Evolutionary conservation across 495 filamentous ascomycete species (phyloP).

Genomic region (Annulohypoxylon moriforme): DNA sequence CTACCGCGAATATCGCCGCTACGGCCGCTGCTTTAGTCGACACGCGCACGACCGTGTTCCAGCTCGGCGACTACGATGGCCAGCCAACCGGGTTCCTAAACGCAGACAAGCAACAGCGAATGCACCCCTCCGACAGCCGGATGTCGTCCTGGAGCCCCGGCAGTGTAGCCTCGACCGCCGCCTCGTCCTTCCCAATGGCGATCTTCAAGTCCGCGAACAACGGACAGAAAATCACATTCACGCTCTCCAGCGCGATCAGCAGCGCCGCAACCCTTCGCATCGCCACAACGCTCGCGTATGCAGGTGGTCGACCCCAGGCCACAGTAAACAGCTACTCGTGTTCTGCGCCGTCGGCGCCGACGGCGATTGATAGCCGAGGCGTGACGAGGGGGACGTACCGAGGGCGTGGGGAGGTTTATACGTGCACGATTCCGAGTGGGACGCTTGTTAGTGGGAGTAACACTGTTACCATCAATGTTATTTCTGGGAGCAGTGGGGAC

Average conservation of each 20-base stretch:
- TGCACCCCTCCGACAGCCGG: slow-evolving; percentile 50
- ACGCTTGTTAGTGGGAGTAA: slow-evolving; percentile 61
- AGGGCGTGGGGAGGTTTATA: slow-evolving; percentile 63
- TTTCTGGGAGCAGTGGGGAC: slow-evolving; percentile 63
- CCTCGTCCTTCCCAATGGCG: slow-evolving; percentile 44
- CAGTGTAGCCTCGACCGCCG: slow-evolving; percentile 43
- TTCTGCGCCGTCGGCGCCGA: slow-evolving; percentile 41
- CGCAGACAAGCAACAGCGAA: slow-evolving; percentile 46
- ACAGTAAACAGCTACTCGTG: slow-evolving; percentile 46
- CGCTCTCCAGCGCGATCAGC: slow-evolving; percentile 36
- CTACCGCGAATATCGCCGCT: slow-evolving; percentile 47
- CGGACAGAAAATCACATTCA: slow-evolving; percentile 49
- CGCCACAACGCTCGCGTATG: slow-evolving; percentile 46
- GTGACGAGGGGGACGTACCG: slow-evolving; percentile 67
- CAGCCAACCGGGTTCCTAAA: slow-evolving; percentile 51
- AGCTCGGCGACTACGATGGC: slow-evolving; percentile 49
- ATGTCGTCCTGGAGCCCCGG: slow-evolving; percentile 46
- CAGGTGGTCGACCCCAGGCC: slow-evolving; percentile 45
- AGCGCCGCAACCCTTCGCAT: slow-evolving; percentile 45
- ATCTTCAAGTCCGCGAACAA: slow-evolving; percentile 50
- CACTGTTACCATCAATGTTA: slow-evolving; percentile 64
- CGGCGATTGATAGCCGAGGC: slow-evolving; percentile 62
- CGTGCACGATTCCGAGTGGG: slow-evolving; percentile 58
- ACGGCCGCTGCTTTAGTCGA: slow-evolving; percentile 36
- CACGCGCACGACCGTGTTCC: slow-evolving; percentile 39